phyloP scores from a whole-genome alignment of 495 filamentous ascomycete genomes.

The Extremus antarcticus region DNA sequence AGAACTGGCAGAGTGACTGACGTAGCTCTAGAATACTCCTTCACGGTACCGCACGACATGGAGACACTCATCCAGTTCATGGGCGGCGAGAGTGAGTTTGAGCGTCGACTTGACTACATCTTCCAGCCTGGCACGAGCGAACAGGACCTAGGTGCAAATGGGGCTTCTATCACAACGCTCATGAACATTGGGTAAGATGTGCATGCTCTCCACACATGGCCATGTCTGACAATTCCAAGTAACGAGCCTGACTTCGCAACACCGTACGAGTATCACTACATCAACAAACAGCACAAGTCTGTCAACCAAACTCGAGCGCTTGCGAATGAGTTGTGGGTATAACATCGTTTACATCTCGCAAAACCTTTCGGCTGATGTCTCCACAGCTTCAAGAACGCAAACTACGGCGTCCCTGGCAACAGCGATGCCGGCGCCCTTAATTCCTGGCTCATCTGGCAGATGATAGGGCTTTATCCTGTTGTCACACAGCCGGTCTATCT shows the following conservation, averaged over 20 bases:
- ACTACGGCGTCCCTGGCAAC: slow-evolving; percentile 29
- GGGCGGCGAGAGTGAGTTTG: slow-evolving; percentile 25
- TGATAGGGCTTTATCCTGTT: slow-evolving; percentile 32
- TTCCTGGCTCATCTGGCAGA: slow-evolving; percentile 29
- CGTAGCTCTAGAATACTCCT: slow-evolving; percentile 24
- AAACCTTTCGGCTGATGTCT: background rate
- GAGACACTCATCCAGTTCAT: slow-evolving; percentile 29
- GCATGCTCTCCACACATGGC: no score
- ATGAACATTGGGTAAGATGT: slow-evolving; percentile 27
- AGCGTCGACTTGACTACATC: slow-evolving; percentile 27
- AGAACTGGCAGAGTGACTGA: no score
- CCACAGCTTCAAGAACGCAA: slow-evolving; percentile 19
- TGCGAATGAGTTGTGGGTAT: slow-evolving; percentile 19
- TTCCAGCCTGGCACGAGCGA: slow-evolving; percentile 25
- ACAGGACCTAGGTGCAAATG: slow-evolving; percentile 26
- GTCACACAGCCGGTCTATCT: slow-evolving; percentile 29
- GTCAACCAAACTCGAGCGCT: slow-evolving; percentile 22
- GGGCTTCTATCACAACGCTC: slow-evolving; percentile 24
- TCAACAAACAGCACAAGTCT: slow-evolving; percentile 27
- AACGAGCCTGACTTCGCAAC: slow-evolving; percentile 31
- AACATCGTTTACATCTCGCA: background rate
- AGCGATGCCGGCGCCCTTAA: slow-evolving; percentile 30
- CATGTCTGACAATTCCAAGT: slow-evolving; percentile 2
- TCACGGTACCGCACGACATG: slow-evolving; percentile 27
- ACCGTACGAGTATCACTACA: slow-evolving; percentile 31